Base-by-base conservation (phyloP, 192 early-diverging fungal genomes). In the Helicostylum pulchrum region DNA sequence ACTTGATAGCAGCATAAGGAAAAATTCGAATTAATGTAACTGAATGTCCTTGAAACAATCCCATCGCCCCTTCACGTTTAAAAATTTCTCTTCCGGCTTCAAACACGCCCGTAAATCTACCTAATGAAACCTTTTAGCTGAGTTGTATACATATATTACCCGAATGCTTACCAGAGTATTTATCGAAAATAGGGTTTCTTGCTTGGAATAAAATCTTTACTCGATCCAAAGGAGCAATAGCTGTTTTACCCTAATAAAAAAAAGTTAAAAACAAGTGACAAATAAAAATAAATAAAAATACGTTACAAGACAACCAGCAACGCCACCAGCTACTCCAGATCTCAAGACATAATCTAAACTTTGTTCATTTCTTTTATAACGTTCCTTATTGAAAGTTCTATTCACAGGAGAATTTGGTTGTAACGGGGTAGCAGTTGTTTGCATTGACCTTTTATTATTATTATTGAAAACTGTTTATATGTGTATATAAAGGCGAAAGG, bases 1-100 rank as follows among this genome's bases (percentile, higher is more conserved):
- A 99, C 73, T 97, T 97, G 73, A 99, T 91, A 8, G 94, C 92
- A 0, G 94, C 92, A 68, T 97, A 99, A 4, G 97, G 97, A 72
- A 97, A 97, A 62, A 99, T 96, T 30, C 97, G 79, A 1, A 95
- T 78, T 4, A 99, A 77, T 32, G 95, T 95, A 44, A 92, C 95
- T 19, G 88, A 93, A 70, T 99, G 94, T 43, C 97, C 97, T 78
- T 95, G 94, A 62, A 95, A 96, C 20, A 99, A 80, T 5, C 94
- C 95, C 3, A 74, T 75, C 2, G 89, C 32, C 0, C 97, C 97
- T 71, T 84, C 80, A 12, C 77, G 70, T 54, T 71, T 67, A 36
- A 90, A 80, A 36, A 99, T 96, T 14, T 90, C 85, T 34, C 81
- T 60, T 12, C 81, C 83, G 15, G 95, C 97, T 36, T 84, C 78